A percentile compares a stretch with the other conserved stretches of the same genome.
Conservation (phyloP, 164 flowering plant species). For the Buxus sempervirens region DNA sequence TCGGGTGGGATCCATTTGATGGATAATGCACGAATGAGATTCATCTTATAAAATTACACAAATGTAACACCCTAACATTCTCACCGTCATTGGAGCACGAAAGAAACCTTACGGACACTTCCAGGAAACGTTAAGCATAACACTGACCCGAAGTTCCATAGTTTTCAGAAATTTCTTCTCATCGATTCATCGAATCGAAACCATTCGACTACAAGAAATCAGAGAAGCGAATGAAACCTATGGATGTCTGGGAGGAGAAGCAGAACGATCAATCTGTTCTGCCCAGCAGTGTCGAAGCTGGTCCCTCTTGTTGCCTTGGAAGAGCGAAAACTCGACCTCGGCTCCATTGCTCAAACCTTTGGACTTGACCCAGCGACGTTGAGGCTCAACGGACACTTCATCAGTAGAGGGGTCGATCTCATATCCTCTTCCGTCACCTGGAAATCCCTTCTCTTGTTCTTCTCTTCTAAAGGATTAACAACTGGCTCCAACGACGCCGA, state of each 20-base stretch:
- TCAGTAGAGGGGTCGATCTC: conserved; percentile 54
- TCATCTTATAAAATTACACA: too few species aligned
- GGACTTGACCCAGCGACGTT: conserved; percentile 65
- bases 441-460: conserved; percentile 69
- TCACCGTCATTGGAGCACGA: too few species aligned
- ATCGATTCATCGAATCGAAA: too few species aligned
- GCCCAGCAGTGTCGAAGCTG: conserved; percentile 47
- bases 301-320: conserved; percentile 32
- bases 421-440: conserved; percentile 70
- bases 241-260: conserved; percentile 9
- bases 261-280: conserved; percentile 49
- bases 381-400: conserved; percentile 70
- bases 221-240: too few species aligned
- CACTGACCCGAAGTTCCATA: too few species aligned
- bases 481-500: conserved; percentile 36
- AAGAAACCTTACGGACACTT: too few species aligned
- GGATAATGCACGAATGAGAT: too few species aligned
- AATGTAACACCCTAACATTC: too few species aligned
- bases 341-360: conserved; percentile 51
- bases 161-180: too few species aligned
- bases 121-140: too few species aligned
- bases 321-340: conserved; percentile 56
- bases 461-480: conserved; percentile 54
- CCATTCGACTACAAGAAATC: too few species aligned
- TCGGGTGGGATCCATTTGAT: too few species aligned